These are phyloP conservation scores for Stylosanthes scabra DNA, from an alignment of 331 rosid genomes.

Conservation along the genomic window DNA sequence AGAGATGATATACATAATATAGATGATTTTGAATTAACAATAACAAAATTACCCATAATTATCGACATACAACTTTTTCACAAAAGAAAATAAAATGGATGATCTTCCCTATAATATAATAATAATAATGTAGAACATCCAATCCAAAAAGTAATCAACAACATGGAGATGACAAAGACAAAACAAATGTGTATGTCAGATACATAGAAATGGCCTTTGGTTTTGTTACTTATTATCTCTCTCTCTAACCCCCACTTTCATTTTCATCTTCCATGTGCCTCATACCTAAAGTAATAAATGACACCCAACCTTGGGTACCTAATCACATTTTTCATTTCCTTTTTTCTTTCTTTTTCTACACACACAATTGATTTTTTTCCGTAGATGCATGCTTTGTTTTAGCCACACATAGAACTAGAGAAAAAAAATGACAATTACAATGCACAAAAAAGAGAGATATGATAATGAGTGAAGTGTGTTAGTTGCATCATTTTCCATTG, in stretches of 20 bases:
- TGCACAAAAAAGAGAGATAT: slow-evolving; percentile 30
- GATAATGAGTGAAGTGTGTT: slow-evolving; percentile 36
- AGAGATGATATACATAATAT: too few species aligned
- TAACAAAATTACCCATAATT: too few species aligned
- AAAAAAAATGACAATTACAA: slow-evolving; percentile 27
- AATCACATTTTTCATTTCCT: background rate
- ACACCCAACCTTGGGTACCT: slow-evolving; percentile 27
- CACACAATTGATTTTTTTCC: background rate
- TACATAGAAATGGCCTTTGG: background rate
- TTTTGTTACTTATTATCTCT: background rate
- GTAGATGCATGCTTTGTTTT: slow-evolving; percentile 11
- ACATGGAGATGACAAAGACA: slow-evolving; percentile 15
- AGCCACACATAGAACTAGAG: slow-evolving; percentile 16
- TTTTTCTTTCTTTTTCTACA: background rate
- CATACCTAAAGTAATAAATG: background rate
- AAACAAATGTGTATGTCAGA: slow-evolving; percentile 11
- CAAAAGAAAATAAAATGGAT: too few species aligned
- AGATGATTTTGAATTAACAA: too few species aligned
- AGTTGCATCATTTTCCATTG: slow-evolving; percentile 8
- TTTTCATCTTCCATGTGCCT: slow-evolving; percentile 38
- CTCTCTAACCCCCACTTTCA: background rate
- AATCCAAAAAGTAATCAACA: slow-evolving; percentile 20
- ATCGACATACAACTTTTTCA: too few species aligned
- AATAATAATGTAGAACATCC: background rate
- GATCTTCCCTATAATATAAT: too few species aligned